A percentile compares a stretch with the other conserved stretches of the same genome.
Conservation (phyloP, 2,329 filamentous ascomycete species). For the Leptographium flavum region DNA sequence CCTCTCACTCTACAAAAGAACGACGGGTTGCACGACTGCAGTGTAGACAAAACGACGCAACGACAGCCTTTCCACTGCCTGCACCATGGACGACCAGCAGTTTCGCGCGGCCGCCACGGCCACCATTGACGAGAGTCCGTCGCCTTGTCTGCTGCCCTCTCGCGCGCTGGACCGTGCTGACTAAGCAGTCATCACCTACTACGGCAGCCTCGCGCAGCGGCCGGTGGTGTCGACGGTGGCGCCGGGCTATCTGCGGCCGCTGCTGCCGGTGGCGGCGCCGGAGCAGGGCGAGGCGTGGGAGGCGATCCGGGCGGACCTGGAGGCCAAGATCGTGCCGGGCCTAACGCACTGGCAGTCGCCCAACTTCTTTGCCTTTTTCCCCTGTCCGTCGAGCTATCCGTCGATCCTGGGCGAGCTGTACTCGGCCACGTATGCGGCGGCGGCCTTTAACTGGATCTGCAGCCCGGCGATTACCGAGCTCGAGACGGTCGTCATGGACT, state of each 20-base stretch:
- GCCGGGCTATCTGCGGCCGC: conserved; percentile 72
- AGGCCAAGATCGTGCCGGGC: conserved; percentile 76
- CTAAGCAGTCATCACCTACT: conserved; percentile 67
- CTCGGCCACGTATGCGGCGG: conserved; percentile 72
- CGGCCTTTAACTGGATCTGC: conserved; percentile 96
- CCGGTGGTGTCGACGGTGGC: conserved; percentile 64
- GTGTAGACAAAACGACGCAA: background rate
- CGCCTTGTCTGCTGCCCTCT: too few relatives aligned
- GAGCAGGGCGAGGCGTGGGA: conserved; percentile 58
- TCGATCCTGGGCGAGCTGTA: conserved; percentile 88
- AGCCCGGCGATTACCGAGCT: conserved; percentile 84
- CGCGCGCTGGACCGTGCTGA: background rate
- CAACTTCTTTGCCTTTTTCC: conserved; percentile 94
- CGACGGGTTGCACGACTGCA: too few relatives aligned
- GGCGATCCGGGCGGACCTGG: conserved; percentile 70
- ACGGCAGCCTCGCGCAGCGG: conserved; percentile 55
- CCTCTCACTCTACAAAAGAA: background rate
- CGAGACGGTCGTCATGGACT: conserved; percentile 86
- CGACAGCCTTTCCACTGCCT: background rate
- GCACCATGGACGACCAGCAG: conserved; percentile 54
- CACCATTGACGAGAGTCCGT: conserved; percentile 70
- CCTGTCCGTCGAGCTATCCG: conserved; percentile 68
- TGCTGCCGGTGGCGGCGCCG: conserved; percentile 56
- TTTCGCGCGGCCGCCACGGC: conserved; percentile 66
- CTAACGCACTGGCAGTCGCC: conserved; percentile 89